Percentiles rank a stretch among this genome's conserved stretches.
Evolutionary conservation across 257 asterid species (phyloP).

Genomic region (Solanum dulcamara): DNA sequence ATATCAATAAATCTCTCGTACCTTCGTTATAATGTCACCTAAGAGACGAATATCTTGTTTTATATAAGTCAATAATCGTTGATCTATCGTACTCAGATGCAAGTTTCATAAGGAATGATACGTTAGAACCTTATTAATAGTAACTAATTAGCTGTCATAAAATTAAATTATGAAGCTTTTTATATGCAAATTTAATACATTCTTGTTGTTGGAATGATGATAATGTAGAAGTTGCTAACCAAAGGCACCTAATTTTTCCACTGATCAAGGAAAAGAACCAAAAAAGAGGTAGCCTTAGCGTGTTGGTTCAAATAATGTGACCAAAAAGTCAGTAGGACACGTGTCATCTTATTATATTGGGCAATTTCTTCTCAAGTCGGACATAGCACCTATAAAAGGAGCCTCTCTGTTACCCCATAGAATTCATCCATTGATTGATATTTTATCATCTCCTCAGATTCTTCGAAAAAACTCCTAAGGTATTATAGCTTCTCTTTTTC

Average conservation of each 20-base stretch:
- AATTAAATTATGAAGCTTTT: too few species aligned
- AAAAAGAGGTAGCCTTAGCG: too few species aligned
- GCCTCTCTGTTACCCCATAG: background rate
- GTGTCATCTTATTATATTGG: background rate
- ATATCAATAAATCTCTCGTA: too few species aligned
- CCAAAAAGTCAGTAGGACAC: background rate
- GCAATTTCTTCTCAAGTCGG: conserved; percentile 13
- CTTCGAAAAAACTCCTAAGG: conserved; percentile 1
- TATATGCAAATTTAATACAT: too few species aligned
- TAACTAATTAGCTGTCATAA: too few species aligned
- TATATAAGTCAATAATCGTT: too few species aligned
- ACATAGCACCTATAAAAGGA: conserved; percentile 11
- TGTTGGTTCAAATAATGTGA: too few species aligned
- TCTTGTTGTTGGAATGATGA: background rate
- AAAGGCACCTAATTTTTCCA: background rate
- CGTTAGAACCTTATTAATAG: too few species aligned
- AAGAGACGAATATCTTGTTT: too few species aligned
- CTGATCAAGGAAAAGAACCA: background rate
- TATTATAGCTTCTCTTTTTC: background rate
- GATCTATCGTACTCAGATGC: too few species aligned
- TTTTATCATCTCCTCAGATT: background rate
- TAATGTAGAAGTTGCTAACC: background rate
- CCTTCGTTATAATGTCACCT: too few species aligned
- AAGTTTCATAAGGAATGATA: too few species aligned
- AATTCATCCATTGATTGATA: background rate